Conservation (phyloP, 2,329 filamentous ascomycete genomes). For the Colletotrichum sp. region DNA sequence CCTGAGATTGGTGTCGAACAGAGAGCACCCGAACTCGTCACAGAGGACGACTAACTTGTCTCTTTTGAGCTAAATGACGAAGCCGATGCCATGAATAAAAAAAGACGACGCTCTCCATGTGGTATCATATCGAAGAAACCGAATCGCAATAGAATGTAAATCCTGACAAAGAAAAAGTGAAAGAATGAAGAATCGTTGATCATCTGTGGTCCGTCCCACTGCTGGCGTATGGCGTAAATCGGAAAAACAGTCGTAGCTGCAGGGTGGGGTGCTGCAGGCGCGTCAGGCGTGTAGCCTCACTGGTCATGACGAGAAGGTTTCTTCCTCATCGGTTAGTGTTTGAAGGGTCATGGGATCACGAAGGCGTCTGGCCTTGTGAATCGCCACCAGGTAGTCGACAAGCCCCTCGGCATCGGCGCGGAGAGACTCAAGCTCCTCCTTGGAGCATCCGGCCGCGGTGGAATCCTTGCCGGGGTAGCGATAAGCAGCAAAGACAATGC, state of each 20-base stretch:
- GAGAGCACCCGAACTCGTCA: not conserved
- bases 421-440: slow-evolving; percentile 50
- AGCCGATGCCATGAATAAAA: not conserved
- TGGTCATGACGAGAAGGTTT: not conserved
- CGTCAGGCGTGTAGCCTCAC: not conserved
- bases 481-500: slow-evolving; percentile 63
- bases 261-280: not conserved
- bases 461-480: slow-evolving; percentile 49
- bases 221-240: not conserved
- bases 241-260: not conserved
- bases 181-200: slow-evolving; percentile 14
- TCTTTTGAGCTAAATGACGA: slow-evolving; percentile 10
- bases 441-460: slow-evolving; percentile 36
- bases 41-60: not conserved
- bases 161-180: slow-evolving; percentile 1
- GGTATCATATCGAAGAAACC: slow-evolving; percentile 23
- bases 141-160: slow-evolving; percentile 14
- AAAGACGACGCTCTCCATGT: slow-evolving; percentile 18
- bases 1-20: not conserved
- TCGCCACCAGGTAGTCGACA: slow-evolving; percentile 58
- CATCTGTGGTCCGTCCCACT: not conserved
- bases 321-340: slow-evolving; percentile 14
- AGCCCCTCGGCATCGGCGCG: slow-evolving; percentile 56
- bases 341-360: slow-evolving; percentile 24
- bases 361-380: slow-evolving; percentile 45